phyloP scores from a whole-genome alignment of 1,284 basidiomycete genomes.

The Pseudozyma hubeiensis region DNA sequence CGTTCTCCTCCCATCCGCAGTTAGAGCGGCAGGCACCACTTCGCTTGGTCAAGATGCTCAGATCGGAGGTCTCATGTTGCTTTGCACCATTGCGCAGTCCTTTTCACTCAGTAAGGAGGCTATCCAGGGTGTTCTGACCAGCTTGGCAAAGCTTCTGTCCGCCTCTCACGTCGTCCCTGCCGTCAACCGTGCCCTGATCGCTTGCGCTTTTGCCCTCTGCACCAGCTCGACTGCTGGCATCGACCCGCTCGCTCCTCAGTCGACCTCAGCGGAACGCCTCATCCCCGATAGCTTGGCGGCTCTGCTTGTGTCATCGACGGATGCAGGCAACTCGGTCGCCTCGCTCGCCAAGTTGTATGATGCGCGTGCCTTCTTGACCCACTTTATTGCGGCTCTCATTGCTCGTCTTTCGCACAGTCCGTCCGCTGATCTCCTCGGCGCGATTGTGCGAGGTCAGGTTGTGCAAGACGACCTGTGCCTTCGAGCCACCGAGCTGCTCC shows the following conservation, averaged over 20 bases:
- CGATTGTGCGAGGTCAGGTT: conserved; percentile 29
- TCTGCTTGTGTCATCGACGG: conserved; percentile 34
- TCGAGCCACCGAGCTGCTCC: conserved; percentile 32
- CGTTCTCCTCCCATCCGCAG: conserved; percentile 67
- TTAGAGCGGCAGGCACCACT: conserved; percentile 43
- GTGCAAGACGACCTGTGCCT: conserved; percentile 29
- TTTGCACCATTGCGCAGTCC: conserved; percentile 57
- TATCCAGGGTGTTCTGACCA: conserved; percentile 51
- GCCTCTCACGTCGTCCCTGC: conserved; percentile 14
- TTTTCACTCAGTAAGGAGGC: conserved; percentile 59
- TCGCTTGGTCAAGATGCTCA: conserved; percentile 51
- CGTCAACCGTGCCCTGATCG: conserved; percentile 47
- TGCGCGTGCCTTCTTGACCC: conserved; percentile 44
- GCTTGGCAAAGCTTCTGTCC: conserved; percentile 39
- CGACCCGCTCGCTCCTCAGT: conserved; percentile 28
- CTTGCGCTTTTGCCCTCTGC: conserved; percentile 53
- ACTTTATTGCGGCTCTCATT: conserved; percentile 44
- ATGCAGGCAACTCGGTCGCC: conserved; percentile 22
- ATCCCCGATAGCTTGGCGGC: conserved; percentile 42
- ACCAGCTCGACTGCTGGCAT: conserved; percentile 34
- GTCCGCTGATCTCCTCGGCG: conserved; percentile 38
- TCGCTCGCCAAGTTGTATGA: conserved; percentile 43
- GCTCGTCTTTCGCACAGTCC: conserved; percentile 27
- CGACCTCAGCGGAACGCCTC: conserved; percentile 30
- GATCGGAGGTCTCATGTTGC: conserved; percentile 58